phyloP scores from a whole-genome alignment of 2,329 filamentous ascomycete genomes.

The Alternaria arborescens region DNA sequence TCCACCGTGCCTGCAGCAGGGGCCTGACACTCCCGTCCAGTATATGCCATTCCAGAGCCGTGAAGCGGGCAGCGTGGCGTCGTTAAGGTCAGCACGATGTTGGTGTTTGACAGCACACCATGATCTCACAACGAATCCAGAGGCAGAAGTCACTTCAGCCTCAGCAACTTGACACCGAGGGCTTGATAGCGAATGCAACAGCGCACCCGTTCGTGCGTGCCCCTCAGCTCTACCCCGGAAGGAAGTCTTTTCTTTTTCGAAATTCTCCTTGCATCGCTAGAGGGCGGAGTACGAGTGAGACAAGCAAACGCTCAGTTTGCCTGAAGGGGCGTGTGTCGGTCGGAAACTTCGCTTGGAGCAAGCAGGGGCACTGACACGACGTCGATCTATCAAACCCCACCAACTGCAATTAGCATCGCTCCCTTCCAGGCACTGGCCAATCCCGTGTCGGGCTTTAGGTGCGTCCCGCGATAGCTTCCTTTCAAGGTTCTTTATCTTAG shows the following conservation, averaged over 20 bases:
- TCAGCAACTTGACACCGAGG: constrained; percentile 16
- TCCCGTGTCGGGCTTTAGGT: constrained; percentile 41
- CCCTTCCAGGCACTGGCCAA: constrained; percentile 35
- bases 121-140: constrained; percentile 18
- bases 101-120: constrained; percentile 27
- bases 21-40: constrained; percentile 30
- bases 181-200: constrained; percentile 18
- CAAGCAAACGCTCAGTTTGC: constrained; percentile 28
- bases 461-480: constrained; percentile 40
- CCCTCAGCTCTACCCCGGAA: constrained; percentile 2
- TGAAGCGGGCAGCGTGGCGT: constrained; percentile 31
- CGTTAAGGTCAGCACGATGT: constrained; percentile 30
- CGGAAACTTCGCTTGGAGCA: constrained; percentile 28
- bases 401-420: constrained; percentile 30
- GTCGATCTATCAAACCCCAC: constrained; percentile 34
- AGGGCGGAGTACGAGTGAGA: constrained; percentile 29
- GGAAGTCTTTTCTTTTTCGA: constrained; percentile 2
- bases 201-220: constrained; percentile 16
- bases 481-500: constrained; percentile 25
- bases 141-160: constrained; percentile 18
- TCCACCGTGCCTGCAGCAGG: constrained; percentile 37
- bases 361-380: constrained; percentile 39
- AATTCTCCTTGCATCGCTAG: constrained; percentile 25
- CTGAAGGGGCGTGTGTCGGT: constrained; percentile 27
- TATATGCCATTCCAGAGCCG: constrained; percentile 19